Percentiles rank a stretch among this genome's conserved stretches.
These are phyloP conservation scores for Pestalotiopsis sp. DNA, from an alignment of 2,329 filamentous ascomycete genomes.

Conservation along the genomic window DNA sequence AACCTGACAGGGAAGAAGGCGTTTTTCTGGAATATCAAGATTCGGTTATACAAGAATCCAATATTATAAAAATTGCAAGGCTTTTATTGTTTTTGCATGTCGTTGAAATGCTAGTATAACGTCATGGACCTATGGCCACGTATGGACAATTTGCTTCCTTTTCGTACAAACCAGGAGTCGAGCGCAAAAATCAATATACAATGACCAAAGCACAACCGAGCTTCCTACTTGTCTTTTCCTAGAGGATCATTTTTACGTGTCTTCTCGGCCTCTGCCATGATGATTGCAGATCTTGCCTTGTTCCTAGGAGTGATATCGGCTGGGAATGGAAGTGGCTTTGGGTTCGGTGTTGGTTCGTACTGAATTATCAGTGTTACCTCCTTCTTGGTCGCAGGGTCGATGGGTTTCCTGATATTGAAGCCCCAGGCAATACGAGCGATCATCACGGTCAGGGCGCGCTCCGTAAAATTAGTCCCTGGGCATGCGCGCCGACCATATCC, in stretches of 20 bases:
- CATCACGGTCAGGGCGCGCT: conserved; percentile 27
- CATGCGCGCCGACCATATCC: conserved; percentile 48
- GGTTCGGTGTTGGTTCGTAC: conserved; percentile 20
- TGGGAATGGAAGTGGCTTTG: conserved; percentile 8
- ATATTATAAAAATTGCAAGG: too few relatives aligned
- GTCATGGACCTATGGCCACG: too few relatives aligned
- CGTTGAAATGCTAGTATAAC: too few relatives aligned
- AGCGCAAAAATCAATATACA: too few relatives aligned
- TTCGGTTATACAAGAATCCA: too few relatives aligned
- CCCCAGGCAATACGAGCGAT: conserved; percentile 31
- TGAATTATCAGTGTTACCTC: neutral
- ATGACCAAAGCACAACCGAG: neutral
- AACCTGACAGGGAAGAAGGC: too few relatives aligned
- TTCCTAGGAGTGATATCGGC: neutral
- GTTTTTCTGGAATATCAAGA: too few relatives aligned
- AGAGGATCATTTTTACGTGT: neutral
- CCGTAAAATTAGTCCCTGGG: conserved; percentile 30
- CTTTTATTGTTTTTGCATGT: too few relatives aligned
- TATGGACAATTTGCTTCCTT: too few relatives aligned
- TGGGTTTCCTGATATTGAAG: neutral
- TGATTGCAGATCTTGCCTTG: neutral
- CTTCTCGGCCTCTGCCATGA: neutral
- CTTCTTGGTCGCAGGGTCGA: neutral
- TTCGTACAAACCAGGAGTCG: too few relatives aligned
- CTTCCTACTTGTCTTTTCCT: neutral